Percentiles rank a stretch among this genome's conserved stretches.
phyloP scores from a whole-genome alignment of 805 yeast species.

The Metschnikowia bowlesiae region DNA sequence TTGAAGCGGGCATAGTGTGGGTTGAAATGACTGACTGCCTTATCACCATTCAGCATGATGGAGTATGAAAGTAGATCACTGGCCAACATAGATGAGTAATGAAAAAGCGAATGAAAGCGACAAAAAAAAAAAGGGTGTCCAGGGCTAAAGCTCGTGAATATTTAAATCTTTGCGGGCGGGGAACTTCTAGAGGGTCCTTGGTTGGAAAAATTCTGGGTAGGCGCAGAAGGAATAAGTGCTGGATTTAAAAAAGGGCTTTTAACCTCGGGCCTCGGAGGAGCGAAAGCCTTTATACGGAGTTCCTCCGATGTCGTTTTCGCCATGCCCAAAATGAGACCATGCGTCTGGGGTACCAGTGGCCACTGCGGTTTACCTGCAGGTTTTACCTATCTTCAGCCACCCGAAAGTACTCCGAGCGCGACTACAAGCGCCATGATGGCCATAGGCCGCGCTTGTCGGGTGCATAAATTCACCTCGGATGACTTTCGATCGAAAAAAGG shows the following conservation, averaged over 20 bases:
- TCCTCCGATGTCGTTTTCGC: constrained; percentile 15
- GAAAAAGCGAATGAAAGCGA: background rate
- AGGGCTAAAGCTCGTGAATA: background rate
- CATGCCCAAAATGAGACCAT: constrained; percentile 13
- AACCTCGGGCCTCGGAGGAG: constrained; percentile 1
- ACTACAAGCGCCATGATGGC: constrained; percentile 1
- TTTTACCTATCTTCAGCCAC: background rate
- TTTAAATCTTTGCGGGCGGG: background rate
- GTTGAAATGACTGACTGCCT: constrained; percentile 14
- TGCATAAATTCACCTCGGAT: constrained; percentile 8
- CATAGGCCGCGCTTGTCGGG: background rate
- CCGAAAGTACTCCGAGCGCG: constrained; percentile 6
- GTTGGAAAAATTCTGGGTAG: background rate
- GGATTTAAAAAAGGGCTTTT: background rate
- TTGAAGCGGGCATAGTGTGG: constrained; percentile 16
- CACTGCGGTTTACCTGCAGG: constrained; percentile 3
- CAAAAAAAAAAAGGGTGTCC: too few relatives aligned
- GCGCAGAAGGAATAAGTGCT: background rate
- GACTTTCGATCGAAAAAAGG: constrained; percentile 6
- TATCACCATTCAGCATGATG: constrained; percentile 31
- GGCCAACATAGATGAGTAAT: background rate
- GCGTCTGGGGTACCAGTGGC: constrained; percentile 20
- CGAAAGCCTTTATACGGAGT: constrained; percentile 11
- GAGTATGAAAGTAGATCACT: constrained; percentile 38
- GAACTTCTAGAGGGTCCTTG: background rate